Conservation (phyloP, 2,329 filamentous ascomycete species). For the Sporothrix phasma region DNA sequence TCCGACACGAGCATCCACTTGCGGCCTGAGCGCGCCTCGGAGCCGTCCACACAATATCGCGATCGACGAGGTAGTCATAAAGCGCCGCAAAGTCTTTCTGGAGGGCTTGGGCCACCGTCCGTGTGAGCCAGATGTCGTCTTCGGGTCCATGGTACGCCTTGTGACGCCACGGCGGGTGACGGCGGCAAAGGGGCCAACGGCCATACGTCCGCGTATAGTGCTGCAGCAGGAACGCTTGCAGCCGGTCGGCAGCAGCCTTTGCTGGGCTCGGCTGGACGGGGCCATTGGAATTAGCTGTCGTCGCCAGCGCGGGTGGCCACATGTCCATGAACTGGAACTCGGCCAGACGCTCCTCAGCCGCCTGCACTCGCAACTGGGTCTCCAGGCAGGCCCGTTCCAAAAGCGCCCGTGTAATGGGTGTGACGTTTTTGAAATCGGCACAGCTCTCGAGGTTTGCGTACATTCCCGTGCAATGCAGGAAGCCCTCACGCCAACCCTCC, state of each 20-base stretch:
- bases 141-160: constrained; percentile 23
- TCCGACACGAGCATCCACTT: constrained; percentile 55
- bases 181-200: constrained; percentile 43
- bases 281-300: constrained; percentile 23
- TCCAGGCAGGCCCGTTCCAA: constrained; percentile 53
- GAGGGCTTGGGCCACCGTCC: constrained; percentile 45
- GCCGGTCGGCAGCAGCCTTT: constrained; percentile 45
- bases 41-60: constrained; percentile 54
- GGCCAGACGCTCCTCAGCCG: constrained; percentile 50
- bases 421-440: constrained; percentile 48
- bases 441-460: constrained; percentile 42
- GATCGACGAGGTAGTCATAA: constrained; percentile 62
- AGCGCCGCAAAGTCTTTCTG: constrained; percentile 57
- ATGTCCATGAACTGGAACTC: constrained; percentile 52
- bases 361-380: constrained; percentile 51
- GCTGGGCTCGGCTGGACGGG: constrained; percentile 30
- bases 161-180: constrained; percentile 12
- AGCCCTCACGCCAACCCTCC: constrained; percentile 58
- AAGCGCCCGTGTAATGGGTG: constrained; percentile 52
- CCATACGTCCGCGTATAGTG: constrained; percentile 50
- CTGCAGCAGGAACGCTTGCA: constrained; percentile 49
- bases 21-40: constrained; percentile 48
- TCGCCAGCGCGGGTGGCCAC: constrained; percentile 38
- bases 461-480: constrained; percentile 58
- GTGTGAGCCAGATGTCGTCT: constrained; percentile 50